Base-by-base conservation (phyloP, 2,329 filamentous ascomycete species). In the Hypoxylon sp. region DNA sequence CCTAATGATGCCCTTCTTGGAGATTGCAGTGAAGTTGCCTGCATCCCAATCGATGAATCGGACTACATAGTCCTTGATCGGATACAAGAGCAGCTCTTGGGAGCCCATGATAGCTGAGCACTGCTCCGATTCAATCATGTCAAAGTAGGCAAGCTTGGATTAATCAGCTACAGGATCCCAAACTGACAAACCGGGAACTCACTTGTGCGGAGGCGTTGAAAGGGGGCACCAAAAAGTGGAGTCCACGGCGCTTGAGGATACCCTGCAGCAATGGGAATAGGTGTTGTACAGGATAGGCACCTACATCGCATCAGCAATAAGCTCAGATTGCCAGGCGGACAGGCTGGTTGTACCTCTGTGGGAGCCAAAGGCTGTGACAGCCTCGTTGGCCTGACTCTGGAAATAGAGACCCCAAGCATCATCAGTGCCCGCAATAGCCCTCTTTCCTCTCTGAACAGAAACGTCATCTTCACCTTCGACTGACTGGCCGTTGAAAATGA, bases 401-500 rank as follows among this genome's bases (percentile, higher is more conserved):
- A 94, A 91, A 80, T 99, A 99, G 50, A 97, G 82, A 2, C 88
- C 87, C 95, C 96, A 99, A 3, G 95, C 96, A 63, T 90, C 84
- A 71, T 92, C 87, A 56, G 93, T 93, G 72, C 90, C 90, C 68
- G 87, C 80, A 69, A 91, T 90, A 71, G 93, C 91, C 30, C 85
- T 84, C 52, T 86, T 86, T 25, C 88, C 88, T 49, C 88, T 87
- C 71, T 89, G 86, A 60, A 91, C 85, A 23, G 89, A 84, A 65
- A 90, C 85, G 50, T 92, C 89, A 75, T 94, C 90, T 75, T 92
- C 91, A 63, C 91, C 92, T 41, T 90, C 89, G 67, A 94, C 87
- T 41, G 93, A 89, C 75, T 97, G 88, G 36, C 96, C 96, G 78
- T 95, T 93, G 80, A 99, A 99, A 56, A 99, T 86, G 79, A 99